phyloP scores from a whole-genome alignment of 495 filamentous ascomycete genomes.

The Penicillium angulare region DNA sequence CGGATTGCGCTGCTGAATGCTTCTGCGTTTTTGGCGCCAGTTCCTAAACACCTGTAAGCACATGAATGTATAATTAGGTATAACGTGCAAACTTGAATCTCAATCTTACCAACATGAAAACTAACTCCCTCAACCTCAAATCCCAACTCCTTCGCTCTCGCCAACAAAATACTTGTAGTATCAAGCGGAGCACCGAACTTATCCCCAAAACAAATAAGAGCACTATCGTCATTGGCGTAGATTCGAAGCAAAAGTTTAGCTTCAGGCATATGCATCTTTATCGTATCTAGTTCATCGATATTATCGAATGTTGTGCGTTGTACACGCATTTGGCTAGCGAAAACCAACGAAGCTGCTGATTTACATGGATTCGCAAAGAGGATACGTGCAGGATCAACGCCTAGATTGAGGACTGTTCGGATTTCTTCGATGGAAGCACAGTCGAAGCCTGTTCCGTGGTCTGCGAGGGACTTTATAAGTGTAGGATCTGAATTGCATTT shows the following conservation, averaged over 20 bases:
- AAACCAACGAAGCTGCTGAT: slow-evolving; percentile 15
- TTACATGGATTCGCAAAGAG: slow-evolving; percentile 38
- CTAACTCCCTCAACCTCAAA: slow-evolving; percentile 32
- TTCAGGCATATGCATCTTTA: slow-evolving; percentile 23
- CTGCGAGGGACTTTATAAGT: slow-evolving; percentile 24
- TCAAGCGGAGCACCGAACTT: slow-evolving; percentile 33
- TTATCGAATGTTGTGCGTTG: slow-evolving; percentile 34
- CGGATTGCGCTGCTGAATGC: slow-evolving; percentile 26
- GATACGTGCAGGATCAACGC: slow-evolving; percentile 29
- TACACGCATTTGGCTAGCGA: slow-evolving; percentile 21
- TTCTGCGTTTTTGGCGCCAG: slow-evolving; percentile 19
- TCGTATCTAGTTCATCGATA: slow-evolving; percentile 32
- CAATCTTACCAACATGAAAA: slow-evolving; percentile 34
- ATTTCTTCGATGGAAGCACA: slow-evolving; percentile 35
- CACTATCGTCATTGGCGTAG: slow-evolving; percentile 24
- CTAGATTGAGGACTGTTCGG: slow-evolving; percentile 21
- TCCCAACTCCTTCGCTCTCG: slow-evolving; percentile 22
- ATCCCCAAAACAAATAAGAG: slow-evolving; percentile 20
- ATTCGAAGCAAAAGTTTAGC: slow-evolving; percentile 30
- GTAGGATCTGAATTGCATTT: slow-evolving; percentile 36
- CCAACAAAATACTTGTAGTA: slow-evolving; percentile 15
- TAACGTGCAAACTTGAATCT: too few relatives aligned
- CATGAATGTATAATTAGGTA: too few relatives aligned
- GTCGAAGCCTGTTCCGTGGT: slow-evolving; percentile 30
- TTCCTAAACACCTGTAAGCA: slow-evolving; percentile 9